Conservation (phyloP, 176 grass and related monocot species). For the Canna indica region DNA sequence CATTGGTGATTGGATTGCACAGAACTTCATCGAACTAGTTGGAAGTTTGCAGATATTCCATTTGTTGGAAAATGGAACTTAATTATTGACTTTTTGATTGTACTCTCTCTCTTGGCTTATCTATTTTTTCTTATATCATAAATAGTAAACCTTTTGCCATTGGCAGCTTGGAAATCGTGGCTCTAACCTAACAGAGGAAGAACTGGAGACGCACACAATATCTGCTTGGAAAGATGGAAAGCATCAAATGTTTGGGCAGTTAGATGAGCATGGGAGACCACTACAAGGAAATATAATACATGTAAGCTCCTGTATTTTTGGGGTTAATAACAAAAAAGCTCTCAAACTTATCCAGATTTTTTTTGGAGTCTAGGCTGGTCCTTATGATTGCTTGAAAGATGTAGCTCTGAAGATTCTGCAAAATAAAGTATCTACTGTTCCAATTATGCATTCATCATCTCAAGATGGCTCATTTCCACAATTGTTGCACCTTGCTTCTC, state of each 20-base stretch:
- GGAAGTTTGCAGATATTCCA: not conserved
- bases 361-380: conserved; percentile 45
- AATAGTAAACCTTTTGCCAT: not conserved
- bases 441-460: conserved; percentile 62
- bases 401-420: conserved; percentile 79
- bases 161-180: conserved; percentile 92
- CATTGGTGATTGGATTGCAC: not conserved
- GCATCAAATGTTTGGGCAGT: conserved; percentile 53
- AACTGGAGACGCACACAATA: conserved; percentile 96
- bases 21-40: not conserved
- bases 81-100: not conserved
- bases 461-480: conserved; percentile 90
- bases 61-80: not conserved
- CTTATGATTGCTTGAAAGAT: conserved; percentile 77
- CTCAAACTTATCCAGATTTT: not conserved
- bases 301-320: conserved; percentile 38
- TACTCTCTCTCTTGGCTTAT: not conserved
- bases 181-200: conserved; percentile 82
- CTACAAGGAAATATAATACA: conserved; percentile 59
- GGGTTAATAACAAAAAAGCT: no score
- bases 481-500: conserved; percentile 89
- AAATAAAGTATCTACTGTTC: conserved; percentile 70
- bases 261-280: conserved; percentile 42
- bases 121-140: not conserved
- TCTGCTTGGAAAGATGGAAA: conserved; percentile 97